phyloP scores from a whole-genome alignment of 2,329 filamentous ascomycete genomes.

The Massarina eburnea region DNA sequence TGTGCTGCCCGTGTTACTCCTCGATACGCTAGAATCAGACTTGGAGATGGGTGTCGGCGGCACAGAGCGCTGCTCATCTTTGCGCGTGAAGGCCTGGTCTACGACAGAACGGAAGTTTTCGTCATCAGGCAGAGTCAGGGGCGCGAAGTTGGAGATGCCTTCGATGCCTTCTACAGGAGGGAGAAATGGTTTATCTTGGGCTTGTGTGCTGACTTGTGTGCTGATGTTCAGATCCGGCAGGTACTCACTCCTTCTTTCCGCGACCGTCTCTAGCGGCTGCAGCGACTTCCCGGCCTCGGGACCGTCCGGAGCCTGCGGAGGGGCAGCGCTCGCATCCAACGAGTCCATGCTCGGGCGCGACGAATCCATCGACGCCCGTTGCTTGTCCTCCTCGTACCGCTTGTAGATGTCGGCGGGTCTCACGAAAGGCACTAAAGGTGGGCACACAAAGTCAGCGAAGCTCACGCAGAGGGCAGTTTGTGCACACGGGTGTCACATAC shows the following conservation, averaged over 20 bases:
- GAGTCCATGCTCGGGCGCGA: constrained; percentile 60
- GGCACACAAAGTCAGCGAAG: no score
- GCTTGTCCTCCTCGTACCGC: constrained; percentile 66
- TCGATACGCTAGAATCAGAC: constrained; percentile 48
- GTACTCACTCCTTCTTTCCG: constrained; percentile 62
- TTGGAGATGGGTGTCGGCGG: constrained; percentile 56
- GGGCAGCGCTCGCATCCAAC: constrained; percentile 31
- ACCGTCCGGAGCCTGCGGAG: constrained; percentile 7
- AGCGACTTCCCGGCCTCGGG: constrained; percentile 23
- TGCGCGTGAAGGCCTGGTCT: constrained; percentile 65
- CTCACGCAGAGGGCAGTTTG: no score
- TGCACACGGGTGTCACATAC: no score
- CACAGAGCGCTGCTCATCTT: constrained; percentile 55
- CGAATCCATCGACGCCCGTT: constrained; percentile 60
- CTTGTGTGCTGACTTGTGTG: constrained; percentile 9
- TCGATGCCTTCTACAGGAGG: constrained; percentile 23
- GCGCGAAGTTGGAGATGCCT: constrained; percentile 11
- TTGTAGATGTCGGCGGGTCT: constrained; percentile 78
- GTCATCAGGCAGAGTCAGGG: constrained; percentile 23
- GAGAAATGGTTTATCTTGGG: constrained; percentile 10
- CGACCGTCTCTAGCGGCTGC: constrained; percentile 54
- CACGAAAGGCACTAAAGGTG: constrained; percentile 69
- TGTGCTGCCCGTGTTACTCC: constrained; percentile 65
- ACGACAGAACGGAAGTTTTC: constrained; percentile 53
- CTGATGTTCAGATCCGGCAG: constrained; percentile 47